These are phyloP conservation scores for Solanum hybrid DNA, from an alignment of 305 asterid species.

Conservation along the genomic window DNA sequence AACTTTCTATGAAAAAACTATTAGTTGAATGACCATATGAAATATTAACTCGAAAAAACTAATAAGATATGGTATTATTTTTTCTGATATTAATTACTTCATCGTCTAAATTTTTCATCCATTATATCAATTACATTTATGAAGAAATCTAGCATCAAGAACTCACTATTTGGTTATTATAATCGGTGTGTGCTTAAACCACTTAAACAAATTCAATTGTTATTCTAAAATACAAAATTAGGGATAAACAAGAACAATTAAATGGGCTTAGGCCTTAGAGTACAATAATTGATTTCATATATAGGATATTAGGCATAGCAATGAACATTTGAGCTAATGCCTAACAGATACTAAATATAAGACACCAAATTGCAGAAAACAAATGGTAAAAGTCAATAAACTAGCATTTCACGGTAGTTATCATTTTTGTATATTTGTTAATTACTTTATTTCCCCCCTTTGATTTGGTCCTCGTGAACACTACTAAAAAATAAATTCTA, in stretches of 20 bases:
- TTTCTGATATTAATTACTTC: not conserved
- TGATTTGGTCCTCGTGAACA: not conserved
- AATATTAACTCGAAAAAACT: no score
- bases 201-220: not conserved
- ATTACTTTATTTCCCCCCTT: not conserved
- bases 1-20: not conserved
- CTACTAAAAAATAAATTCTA: not conserved
- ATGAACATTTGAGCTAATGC: not conserved
- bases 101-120: not conserved
- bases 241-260: not conserved
- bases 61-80: not conserved
- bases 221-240: not conserved
- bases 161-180: not conserved
- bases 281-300: not conserved
- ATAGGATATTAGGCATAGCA: not conserved
- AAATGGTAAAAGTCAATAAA: not conserved
- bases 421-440: not conserved
- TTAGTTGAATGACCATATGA: not conserved
- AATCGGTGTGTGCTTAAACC: not conserved
- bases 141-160: not conserved
- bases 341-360: not conserved
- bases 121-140: not conserved
- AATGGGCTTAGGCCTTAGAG: not conserved
- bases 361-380: not conserved
- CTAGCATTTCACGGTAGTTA: not conserved